phyloP scores from a whole-genome alignment of 176 grass and related monocot genomes.

The Carex scoparia region DNA sequence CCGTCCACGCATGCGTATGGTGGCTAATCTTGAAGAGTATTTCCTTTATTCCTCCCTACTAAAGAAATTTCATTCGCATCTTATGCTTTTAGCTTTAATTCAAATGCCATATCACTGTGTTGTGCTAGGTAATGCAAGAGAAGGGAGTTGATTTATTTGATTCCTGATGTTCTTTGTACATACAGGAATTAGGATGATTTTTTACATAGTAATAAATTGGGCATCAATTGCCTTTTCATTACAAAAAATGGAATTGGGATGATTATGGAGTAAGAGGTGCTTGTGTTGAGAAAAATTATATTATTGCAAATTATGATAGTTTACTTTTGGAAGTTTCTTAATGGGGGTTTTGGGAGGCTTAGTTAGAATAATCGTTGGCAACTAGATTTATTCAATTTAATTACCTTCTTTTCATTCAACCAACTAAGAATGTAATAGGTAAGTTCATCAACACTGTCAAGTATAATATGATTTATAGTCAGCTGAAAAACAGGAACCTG shows the following conservation, averaged over 20 bases:
- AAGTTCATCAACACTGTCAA: background rate
- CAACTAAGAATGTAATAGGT: background rate
- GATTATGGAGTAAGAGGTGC: background rate
- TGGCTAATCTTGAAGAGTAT: constrained; percentile 81
- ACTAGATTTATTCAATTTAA: background rate
- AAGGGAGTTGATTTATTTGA: background rate
- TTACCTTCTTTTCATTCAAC: background rate
- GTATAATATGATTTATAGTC: background rate
- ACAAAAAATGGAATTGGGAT: background rate
- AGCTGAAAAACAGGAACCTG: background rate
- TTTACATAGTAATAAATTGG: too few species aligned
- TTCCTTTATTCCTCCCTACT: constrained; percentile 42
- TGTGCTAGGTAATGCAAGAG: background rate
- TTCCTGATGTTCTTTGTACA: background rate
- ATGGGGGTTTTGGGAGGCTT: background rate
- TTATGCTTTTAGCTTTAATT: constrained; percentile 29
- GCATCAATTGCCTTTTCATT: too few species aligned
- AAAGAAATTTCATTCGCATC: constrained; percentile 18
- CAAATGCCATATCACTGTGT: background rate
- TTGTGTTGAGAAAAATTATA: background rate
- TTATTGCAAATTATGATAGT: background rate
- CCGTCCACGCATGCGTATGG: constrained; percentile 67
- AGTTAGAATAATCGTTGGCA: background rate
- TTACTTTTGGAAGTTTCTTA: background rate
- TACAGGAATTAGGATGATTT: background rate